phyloP scores from a whole-genome alignment of 2,329 filamentous ascomycete species.

The Pseudogymnoascus sp. region DNA sequence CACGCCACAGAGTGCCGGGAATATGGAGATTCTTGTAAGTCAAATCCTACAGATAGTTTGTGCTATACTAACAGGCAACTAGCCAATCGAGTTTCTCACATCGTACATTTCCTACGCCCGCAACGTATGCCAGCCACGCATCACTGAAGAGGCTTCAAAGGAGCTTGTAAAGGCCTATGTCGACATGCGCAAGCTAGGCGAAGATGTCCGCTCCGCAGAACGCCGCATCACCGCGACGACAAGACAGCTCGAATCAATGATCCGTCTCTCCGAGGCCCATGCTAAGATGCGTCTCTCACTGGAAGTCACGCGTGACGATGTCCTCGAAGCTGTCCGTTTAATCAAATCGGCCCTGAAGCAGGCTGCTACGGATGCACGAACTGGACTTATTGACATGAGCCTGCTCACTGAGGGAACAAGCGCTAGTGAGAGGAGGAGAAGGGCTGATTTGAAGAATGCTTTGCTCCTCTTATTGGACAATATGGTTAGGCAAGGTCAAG shows the following conservation, averaged over 20 bases:
- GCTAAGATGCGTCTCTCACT: constrained; percentile 89
- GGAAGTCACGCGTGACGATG: constrained; percentile 73
- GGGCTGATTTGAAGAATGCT: constrained; percentile 77
- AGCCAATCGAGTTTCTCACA: constrained; percentile 93
- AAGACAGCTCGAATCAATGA: constrained; percentile 95
- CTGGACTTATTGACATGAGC: constrained; percentile 93
- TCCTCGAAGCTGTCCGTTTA: constrained; percentile 82
- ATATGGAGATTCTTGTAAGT: constrained; percentile 73
- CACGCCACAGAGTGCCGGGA: constrained; percentile 70
- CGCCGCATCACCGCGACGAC: constrained; percentile 97
- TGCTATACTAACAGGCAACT: constrained; percentile 26
- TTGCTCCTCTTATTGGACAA: constrained; percentile 74
- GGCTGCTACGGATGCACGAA: constrained; percentile 86
- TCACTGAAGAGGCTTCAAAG: constrained; percentile 72
- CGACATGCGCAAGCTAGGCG: constrained; percentile 88
- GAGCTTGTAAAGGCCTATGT: constrained; percentile 86
- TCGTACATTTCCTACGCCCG: constrained; percentile 96
- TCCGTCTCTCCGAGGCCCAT: constrained; percentile 90
- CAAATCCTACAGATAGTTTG: constrained; percentile 6
- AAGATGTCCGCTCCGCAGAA: constrained; percentile 79
- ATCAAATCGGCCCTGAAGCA: constrained; percentile 95
- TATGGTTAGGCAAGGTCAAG: constrained; percentile 60
- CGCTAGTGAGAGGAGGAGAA: constrained; percentile 74
- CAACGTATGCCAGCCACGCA: constrained; percentile 72
- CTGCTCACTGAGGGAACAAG: constrained; percentile 91